Conservation (phyloP, 2,329 filamentous ascomycete genomes). For the Exophiala bonariae region DNA sequence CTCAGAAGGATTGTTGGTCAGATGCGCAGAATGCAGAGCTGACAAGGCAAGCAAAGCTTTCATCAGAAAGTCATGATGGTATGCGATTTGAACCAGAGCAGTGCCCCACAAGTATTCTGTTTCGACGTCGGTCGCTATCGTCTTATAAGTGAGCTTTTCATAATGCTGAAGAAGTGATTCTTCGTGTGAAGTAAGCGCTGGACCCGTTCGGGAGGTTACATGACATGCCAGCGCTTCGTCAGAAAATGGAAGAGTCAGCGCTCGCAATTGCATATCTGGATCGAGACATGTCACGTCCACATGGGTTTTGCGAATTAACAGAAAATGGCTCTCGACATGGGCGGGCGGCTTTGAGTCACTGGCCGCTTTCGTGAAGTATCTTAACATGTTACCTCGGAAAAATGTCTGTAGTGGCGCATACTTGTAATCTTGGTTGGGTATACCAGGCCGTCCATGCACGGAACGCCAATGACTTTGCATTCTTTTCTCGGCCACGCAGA, state of each 20-base stretch:
- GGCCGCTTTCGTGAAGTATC: background rate
- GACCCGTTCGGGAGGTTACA: too few relatives aligned
- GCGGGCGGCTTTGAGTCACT: too few relatives aligned
- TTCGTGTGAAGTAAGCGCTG: too few relatives aligned
- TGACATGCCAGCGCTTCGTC: too few relatives aligned
- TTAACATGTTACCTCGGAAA: background rate
- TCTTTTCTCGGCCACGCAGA: slow-evolving; percentile 1
- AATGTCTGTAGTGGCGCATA: slow-evolving; percentile 1
- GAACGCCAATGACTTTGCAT: background rate
- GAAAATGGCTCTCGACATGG: too few relatives aligned
- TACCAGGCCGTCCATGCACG: background rate
- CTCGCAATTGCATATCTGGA: background rate
- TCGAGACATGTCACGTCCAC: background rate
- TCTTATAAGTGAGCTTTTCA: background rate
- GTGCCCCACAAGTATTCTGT: background rate
- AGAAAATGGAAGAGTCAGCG: background rate
- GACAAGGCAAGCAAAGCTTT: slow-evolving; percentile 39
- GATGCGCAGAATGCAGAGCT: slow-evolving; percentile 36
- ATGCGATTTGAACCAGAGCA: background rate
- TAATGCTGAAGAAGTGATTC: background rate
- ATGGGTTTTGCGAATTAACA: too few relatives aligned
- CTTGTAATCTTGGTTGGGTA: background rate
- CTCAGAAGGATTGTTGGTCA: slow-evolving; percentile 21
- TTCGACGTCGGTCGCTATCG: background rate
- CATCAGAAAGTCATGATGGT: slow-evolving; percentile 37